Evolutionary conservation across 306 rosid genomes (phyloP).

Genomic region (Prunus salicina): DNA sequence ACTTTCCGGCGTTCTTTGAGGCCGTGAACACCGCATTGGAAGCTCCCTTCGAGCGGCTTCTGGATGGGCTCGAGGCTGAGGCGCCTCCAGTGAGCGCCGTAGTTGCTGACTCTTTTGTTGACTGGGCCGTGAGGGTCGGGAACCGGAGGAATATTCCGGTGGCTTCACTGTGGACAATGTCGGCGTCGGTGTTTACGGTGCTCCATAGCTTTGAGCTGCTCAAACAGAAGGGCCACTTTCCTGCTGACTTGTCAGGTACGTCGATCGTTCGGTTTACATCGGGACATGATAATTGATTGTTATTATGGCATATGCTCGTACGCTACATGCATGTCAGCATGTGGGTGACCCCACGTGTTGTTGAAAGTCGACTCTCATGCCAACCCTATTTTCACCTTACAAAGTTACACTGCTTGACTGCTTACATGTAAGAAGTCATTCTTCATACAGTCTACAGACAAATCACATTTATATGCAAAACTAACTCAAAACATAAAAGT

Average conservation of each 20-base stretch:
- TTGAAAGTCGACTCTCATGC: too few species aligned
- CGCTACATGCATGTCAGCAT: too few species aligned
- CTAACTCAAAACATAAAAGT: too few species aligned
- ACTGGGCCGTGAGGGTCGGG: slow-evolving; percentile 31
- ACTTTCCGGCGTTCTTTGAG: slow-evolving; percentile 15
- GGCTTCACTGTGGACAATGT: slow-evolving; percentile 40
- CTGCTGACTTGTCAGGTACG: slow-evolving; percentile 26
- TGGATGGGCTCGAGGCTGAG: slow-evolving; percentile 14
- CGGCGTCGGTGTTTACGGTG: slow-evolving; percentile 26
- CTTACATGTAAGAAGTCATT: too few species aligned
- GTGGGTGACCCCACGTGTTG: too few species aligned
- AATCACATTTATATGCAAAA: too few species aligned
- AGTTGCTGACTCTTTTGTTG: slow-evolving; percentile 13
- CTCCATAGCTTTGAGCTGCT: slow-evolving; percentile 20
- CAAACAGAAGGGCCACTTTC: slow-evolving; percentile 29
- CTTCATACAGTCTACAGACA: too few species aligned
- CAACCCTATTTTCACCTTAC: too few species aligned
- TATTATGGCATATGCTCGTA: too few species aligned
- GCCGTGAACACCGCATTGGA: slow-evolving; percentile 35
- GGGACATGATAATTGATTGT: neutral
- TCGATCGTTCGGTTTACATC: too few species aligned
- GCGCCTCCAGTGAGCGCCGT: slow-evolving; percentile 10
- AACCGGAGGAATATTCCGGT: slow-evolving; percentile 35
- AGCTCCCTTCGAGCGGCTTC: slow-evolving; percentile 33
- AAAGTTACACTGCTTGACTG: too few species aligned